phyloP scores from a whole-genome alignment of 352 stramenopile genomes.

The Blastocystis sp. region DNA sequence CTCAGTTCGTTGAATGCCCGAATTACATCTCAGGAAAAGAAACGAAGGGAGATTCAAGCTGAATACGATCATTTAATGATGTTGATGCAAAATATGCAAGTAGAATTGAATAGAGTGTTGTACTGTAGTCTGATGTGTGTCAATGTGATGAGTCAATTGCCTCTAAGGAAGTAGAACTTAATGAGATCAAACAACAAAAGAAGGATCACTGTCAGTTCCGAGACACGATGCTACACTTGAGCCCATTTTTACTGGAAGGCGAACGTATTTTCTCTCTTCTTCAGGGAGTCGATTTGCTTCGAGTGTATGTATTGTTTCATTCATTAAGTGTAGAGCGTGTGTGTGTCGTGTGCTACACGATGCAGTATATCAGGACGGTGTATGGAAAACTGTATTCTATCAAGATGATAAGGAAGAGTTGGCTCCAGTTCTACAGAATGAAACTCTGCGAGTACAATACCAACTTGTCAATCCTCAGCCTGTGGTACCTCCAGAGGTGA shows the following conservation, averaged over 20 bases:
- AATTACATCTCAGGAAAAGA: background rate
- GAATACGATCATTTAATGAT: background rate
- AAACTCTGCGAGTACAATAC: background rate
- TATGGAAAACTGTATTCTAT: background rate
- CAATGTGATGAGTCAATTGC: background rate
- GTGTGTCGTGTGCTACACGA: conserved; percentile 1
- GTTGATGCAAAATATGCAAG: background rate
- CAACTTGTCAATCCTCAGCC: conserved; percentile 16
- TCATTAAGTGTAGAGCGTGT: background rate
- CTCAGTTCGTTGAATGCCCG: background rate
- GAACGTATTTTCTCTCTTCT: conserved; percentile 7
- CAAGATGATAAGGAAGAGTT: background rate
- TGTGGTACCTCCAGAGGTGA: background rate
- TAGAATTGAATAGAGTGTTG: background rate
- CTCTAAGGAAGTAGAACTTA: background rate
- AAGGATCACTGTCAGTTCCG: background rate
- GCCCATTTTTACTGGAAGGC: conserved; percentile 3
- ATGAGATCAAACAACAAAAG: background rate
- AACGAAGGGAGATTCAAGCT: background rate
- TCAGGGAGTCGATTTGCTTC: background rate
- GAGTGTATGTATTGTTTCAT: background rate
- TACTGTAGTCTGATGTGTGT: background rate
- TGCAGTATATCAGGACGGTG: conserved; percentile 6
- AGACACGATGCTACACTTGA: background rate
- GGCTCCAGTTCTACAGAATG: conserved; percentile 16